Conservation (phyloP, 1,284 basidiomycete species). For the Chondrostereum purpureum region DNA sequence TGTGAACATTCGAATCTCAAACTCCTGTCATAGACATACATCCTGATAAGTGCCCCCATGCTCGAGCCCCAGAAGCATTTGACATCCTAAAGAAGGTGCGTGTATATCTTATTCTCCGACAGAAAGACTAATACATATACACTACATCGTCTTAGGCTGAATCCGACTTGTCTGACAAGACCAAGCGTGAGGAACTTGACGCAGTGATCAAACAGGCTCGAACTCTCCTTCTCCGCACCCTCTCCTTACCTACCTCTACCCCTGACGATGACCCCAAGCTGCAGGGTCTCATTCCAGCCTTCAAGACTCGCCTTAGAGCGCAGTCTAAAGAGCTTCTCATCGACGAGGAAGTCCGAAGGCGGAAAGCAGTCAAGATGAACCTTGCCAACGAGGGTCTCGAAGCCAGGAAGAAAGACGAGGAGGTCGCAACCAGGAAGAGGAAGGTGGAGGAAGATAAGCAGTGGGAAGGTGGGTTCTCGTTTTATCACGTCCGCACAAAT, state of each 20-base stretch:
- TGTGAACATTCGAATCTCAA: slow-evolving; percentile 3
- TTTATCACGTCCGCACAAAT: slow-evolving; percentile 2
- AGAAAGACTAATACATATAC: too few relatives aligned
- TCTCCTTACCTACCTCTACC: slow-evolving; percentile 52
- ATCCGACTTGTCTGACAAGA: slow-evolving; percentile 67
- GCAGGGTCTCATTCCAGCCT: slow-evolving; percentile 45
- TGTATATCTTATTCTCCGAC: slow-evolving; percentile 3
- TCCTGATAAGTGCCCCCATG: slow-evolving; percentile 78
- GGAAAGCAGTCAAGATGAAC: slow-evolving; percentile 81
- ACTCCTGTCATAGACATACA: slow-evolving; percentile 65
- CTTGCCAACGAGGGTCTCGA: slow-evolving; percentile 80
- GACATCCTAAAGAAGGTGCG: slow-evolving; percentile 77
- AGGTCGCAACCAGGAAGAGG: slow-evolving; percentile 63
- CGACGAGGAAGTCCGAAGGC: slow-evolving; percentile 72
- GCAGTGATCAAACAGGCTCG: slow-evolving; percentile 71
- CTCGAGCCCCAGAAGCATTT: slow-evolving; percentile 76
- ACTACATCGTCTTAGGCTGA: slow-evolving; percentile 51
- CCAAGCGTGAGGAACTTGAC: slow-evolving; percentile 72
- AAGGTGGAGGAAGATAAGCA: slow-evolving; percentile 76
- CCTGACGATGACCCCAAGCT: slow-evolving; percentile 51
- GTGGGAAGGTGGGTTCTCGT: slow-evolving; percentile 65
- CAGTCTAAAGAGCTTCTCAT: slow-evolving; percentile 75
- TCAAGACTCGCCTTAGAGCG: slow-evolving; percentile 53
- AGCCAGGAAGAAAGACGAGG: slow-evolving; percentile 78
- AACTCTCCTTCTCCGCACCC: slow-evolving; percentile 48